Conservation (phyloP, 805 yeast species). For the Myxozyma monticola region DNA sequence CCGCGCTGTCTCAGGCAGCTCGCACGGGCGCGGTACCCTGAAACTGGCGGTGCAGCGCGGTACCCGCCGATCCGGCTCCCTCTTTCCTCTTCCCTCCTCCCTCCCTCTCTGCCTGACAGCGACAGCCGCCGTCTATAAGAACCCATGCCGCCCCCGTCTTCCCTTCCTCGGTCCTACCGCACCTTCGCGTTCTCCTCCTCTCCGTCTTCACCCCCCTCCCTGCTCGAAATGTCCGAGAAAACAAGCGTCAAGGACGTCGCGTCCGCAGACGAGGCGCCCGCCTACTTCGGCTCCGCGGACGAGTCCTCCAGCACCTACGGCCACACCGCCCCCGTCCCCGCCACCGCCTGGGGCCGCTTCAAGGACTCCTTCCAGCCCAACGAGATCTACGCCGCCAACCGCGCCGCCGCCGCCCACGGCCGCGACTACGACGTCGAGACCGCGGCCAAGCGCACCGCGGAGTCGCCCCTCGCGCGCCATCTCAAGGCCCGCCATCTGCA, state of each 20-base stretch:
- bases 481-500: conserved; percentile 43
- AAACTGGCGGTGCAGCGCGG: too few species aligned
- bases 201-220: conserved; percentile 2
- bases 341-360: conserved; percentile 16
- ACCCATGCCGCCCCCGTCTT: too few species aligned
- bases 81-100: neutral
- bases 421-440: conserved; percentile 26
- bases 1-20: too few species aligned
- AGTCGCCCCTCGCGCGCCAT: conserved; percentile 56
- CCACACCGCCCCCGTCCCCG: conserved; percentile 11
- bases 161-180: neutral
- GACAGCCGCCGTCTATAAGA: too few species aligned
- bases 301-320: conserved; percentile 10
- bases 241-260: conserved; percentile 3
- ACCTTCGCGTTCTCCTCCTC: neutral
- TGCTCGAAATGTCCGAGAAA: conserved; percentile 4
- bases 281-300: conserved; percentile 6
- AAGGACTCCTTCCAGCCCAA: conserved; percentile 31
- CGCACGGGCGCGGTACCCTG: too few species aligned
- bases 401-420: conserved; percentile 5
- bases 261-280: conserved; percentile 11
- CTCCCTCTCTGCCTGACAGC: too few species aligned
- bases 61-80: neutral
- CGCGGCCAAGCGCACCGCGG: conserved; percentile 40
- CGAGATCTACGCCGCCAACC: conserved; percentile 21